Percentiles rank a stretch among this genome's conserved stretches.
phyloP scores from a whole-genome alignment of 1,139 yeast species.

The Yamadazyma triangularis region DNA sequence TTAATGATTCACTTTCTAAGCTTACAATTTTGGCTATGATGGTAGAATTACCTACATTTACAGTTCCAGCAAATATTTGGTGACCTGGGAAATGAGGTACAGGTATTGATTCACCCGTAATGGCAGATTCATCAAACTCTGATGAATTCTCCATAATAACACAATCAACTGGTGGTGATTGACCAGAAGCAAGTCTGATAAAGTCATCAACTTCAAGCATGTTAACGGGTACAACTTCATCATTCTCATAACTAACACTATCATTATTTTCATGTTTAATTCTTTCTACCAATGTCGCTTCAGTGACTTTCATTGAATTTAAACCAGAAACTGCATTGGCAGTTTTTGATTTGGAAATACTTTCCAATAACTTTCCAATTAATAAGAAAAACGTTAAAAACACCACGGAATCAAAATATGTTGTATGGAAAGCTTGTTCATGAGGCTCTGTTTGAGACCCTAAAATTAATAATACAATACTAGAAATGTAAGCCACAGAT shows the following conservation, averaged over 20 bases:
- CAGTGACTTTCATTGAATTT: conserved; percentile 45
- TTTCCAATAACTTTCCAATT: conserved; percentile 66
- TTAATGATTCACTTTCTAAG: conserved; percentile 58
- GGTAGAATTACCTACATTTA: conserved; percentile 54
- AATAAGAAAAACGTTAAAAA: conserved; percentile 67
- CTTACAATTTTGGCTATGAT: conserved; percentile 57
- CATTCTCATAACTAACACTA: conserved; percentile 22
- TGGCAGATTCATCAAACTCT: conserved; percentile 70
- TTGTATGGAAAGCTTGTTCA: conserved; percentile 49
- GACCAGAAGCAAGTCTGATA: conserved; percentile 59
- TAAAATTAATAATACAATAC: conserved; percentile 52
- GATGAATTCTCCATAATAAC: conserved; percentile 53
- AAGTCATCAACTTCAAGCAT: conserved; percentile 61
- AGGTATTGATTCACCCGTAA: conserved; percentile 68
- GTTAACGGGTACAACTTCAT: conserved; percentile 41
- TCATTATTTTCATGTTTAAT: conserved; percentile 12
- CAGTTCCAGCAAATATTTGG: conserved; percentile 69
- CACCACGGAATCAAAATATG: conserved; percentile 76
- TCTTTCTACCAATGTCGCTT: conserved; percentile 45
- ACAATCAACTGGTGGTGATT: conserved; percentile 71
- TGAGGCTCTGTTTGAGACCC: conserved; percentile 36
- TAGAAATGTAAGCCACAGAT: conserved; percentile 64
- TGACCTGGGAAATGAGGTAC: conserved; percentile 50
- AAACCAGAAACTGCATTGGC: conserved; percentile 60
- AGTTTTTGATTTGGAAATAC: conserved; percentile 61